Conservation (phyloP, 148 eudicot genomes). For the Vaccinium macrocarpon region DNA sequence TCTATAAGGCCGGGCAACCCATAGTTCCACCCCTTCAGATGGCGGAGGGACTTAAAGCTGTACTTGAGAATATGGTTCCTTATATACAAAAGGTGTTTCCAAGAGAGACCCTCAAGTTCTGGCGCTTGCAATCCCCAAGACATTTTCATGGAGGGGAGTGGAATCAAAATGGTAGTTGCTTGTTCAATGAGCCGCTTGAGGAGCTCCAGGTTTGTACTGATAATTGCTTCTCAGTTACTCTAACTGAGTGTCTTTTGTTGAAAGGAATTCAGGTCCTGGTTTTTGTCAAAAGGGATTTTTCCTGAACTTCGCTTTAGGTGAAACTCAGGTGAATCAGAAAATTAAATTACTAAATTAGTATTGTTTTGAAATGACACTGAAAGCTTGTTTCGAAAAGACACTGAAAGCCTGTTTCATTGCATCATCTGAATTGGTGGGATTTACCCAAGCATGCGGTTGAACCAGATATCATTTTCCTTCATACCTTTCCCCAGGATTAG, state of each 20-base stretch:
- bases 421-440: not conserved
- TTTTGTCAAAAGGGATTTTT: not conserved
- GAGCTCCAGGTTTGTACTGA: conserved; percentile 53
- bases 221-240: not conserved
- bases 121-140: conserved; percentile 91
- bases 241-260: not conserved
- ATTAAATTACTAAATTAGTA: not conserved
- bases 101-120: conserved; percentile 57
- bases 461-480: not conserved
- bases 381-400: not conserved
- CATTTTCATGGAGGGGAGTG: conserved; percentile 95
- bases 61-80: conserved; percentile 67
- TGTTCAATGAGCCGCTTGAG: conserved; percentile 67
- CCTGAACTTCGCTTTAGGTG: not conserved
- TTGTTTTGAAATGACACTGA: not conserved
- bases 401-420: not conserved
- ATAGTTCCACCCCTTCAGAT: conserved; percentile 64
- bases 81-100: conserved; percentile 64
- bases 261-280: not conserved
- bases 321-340: not conserved
- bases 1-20: conserved; percentile 60
- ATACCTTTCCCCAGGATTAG: not conserved
- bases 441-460: not conserved
- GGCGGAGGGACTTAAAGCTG: conserved; percentile 63
- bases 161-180: conserved; percentile 97